Base-by-base conservation (phyloP, 73 alveolate genomes). In the Paramecium tetraurelia region DNA sequence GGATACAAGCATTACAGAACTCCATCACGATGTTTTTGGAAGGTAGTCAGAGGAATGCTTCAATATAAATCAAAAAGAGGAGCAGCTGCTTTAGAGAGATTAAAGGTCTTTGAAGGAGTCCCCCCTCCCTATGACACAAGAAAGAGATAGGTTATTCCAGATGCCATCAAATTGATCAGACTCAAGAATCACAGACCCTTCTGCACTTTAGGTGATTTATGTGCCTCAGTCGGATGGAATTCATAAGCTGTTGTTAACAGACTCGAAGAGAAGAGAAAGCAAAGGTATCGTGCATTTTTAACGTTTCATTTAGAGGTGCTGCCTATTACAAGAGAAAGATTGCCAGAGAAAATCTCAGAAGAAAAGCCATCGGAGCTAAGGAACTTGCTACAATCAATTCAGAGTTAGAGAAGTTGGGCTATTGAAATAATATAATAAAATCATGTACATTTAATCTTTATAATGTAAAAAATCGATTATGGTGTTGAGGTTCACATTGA, bases 1-100 rank as follows among this genome's bases (percentile, higher is more conserved):
- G 99, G 99, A 20, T 99, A 96, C 77, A 85, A 94, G 95, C 99
- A 98, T 94, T 98, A 59, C 98, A 94, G 98, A 57, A 94, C 98
- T 70, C 99, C 99, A 27, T 88, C 99, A 59, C 98, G 98, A 94
- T 96, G 97, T 86, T 94, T 98, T 97, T 98, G 99, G 99, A 97
- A 99, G 93, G 95, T 96, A 92, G 95, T 96, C 93, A 94, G 99
- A 92, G 95, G 96, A 58, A 88, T 93, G 94, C 95, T 98, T 71
- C 99, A 99, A 29, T 98, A 98, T 95, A 98, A 98, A 96, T 97
- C 99, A 33, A 96, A 99, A 44, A 93, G 97, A 70, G 99, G 99
- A 21, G 97, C 97, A 33, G 98, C 97, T 21, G 99, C 99, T 63
- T 94, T 98, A 76, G 99, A 63, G 21, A 85, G 93, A 80, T 92